Evolutionary conservation across 345 rosid species (phyloP).

Genomic region (Theobroma cacao): DNA sequence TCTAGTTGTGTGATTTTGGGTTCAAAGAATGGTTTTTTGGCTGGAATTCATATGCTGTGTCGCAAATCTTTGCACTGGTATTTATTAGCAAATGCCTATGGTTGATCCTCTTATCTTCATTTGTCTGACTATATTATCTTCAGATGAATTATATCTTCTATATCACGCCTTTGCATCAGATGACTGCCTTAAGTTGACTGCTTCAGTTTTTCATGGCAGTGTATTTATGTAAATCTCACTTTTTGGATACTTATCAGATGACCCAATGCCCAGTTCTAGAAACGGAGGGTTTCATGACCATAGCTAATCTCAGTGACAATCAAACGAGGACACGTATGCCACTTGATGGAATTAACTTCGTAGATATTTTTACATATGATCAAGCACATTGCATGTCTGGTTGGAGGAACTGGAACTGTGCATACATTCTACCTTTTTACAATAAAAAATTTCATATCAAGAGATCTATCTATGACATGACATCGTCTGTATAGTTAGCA

Average conservation of each 20-base stretch:
- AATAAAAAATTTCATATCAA: background rate
- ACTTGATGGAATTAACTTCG: background rate
- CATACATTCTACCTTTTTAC: background rate
- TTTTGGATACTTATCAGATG: constrained; percentile 28
- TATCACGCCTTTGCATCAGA: background rate
- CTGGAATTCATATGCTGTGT: background rate
- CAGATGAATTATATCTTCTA: background rate
- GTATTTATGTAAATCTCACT: background rate
- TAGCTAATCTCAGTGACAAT: constrained; percentile 10
- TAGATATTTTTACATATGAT: background rate
- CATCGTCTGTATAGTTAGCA: background rate
- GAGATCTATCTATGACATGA: background rate
- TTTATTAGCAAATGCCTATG: background rate
- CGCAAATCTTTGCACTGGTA: too few relatives aligned
- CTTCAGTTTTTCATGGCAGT: background rate
- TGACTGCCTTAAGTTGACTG: background rate
- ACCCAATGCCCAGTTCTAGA: constrained; percentile 33
- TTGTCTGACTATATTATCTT: background rate
- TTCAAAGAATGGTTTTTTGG: background rate
- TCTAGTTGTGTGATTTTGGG: background rate
- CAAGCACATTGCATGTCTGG: background rate
- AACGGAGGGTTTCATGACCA: constrained; percentile 19
- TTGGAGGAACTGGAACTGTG: background rate
- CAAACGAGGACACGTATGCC: background rate
- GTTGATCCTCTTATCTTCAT: background rate